Evolutionary conservation across 805 yeast species (phyloP), one percentile per base, ranked within the genome.

Genomic region (Lipomyces anomalus): DNA sequence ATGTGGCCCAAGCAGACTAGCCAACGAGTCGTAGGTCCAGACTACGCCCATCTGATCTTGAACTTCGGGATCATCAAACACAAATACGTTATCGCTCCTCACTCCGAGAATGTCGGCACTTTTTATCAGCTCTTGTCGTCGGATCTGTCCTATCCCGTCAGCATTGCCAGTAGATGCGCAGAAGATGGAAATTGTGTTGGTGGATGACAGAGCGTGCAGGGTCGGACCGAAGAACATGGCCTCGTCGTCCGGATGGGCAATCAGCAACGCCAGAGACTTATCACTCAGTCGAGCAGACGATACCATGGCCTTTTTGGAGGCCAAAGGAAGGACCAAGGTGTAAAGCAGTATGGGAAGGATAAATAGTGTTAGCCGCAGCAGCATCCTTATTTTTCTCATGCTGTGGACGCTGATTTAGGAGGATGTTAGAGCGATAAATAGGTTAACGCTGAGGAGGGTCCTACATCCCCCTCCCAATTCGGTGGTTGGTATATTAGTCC

Each of bases 191-290:
- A 53, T 26, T 17, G 22, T 36, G 16, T 16, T 42, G 72, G 58
- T 47, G 20, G 35, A 39, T 9, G 11, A 9, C n/a, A 72, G 51
- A 51, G 77, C 81, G 5, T 75, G 62, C 26, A 88, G 53, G 0
- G 89, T 70, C 0, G 98, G 98, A 1, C 87, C 78, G 59, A 92
- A 92, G 65, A 92, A 92, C 98, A 92, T 92, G 42, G 87, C 89
- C 65, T 92, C 99, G 63, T 92, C 99, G 64, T 92, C 99, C 0
- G 99, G 99, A 64, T 92, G 99, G 0, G 95, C 96, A 34, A 88
- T 80, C 9, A 90, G 67, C 38, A 81, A 67, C 23, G n/a, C n/a
- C n/a, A n/a, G n/a, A n/a, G n/a, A n/a, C n/a, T n/a, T n/a, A n/a
- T n/a, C n/a, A n/a, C n/a, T n/a, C n/a, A n/a, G n/a, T n/a, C n/a